Evolutionary conservation across 306 rosid genomes (phyloP).

Genomic region (Purshia tridentata): DNA sequence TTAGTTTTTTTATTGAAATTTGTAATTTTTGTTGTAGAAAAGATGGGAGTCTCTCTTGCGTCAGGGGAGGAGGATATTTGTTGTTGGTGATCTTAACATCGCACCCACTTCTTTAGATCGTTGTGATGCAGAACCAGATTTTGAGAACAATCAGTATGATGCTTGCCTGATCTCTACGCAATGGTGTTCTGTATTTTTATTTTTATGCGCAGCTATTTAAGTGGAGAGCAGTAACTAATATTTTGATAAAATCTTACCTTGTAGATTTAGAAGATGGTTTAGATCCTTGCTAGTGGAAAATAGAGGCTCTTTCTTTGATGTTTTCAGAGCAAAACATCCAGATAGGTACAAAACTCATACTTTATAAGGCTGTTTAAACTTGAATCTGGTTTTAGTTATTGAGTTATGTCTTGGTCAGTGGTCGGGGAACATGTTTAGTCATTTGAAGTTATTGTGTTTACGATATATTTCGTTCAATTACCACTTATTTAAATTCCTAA

Average conservation of each 20-base stretch:
- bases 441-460: background rate
- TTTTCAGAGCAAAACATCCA: conserved; percentile 77
- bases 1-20: conserved; percentile 33
- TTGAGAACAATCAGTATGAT: conserved; percentile 75
- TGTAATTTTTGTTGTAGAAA: conserved; percentile 55
- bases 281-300: conserved; percentile 61
- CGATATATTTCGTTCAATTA: background rate
- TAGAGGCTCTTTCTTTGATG: conserved; percentile 74
- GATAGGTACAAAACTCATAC: conserved; percentile 48
- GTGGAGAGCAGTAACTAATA: background rate
- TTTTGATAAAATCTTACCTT: conserved; percentile 28
- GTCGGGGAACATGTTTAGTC: background rate
- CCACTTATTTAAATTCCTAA: background rate
- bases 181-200: conserved; percentile 3
- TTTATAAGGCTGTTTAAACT: conserved; percentile 7
- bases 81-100: conserved; percentile 95
- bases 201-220: background rate
- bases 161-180: conserved; percentile 25
- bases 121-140: conserved; percentile 91
- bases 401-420: background rate
- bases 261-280: conserved; percentile 90
- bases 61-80: conserved; percentile 67
- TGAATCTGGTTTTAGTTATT: conserved; percentile 9
- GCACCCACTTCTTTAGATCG: conserved; percentile 85
- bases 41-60: conserved; percentile 81